A percentile compares a stretch with the other conserved stretches of the same genome.
Evolutionary conservation across 345 rosid genomes (phyloP).

Genomic region (Kernera saxatilis): DNA sequence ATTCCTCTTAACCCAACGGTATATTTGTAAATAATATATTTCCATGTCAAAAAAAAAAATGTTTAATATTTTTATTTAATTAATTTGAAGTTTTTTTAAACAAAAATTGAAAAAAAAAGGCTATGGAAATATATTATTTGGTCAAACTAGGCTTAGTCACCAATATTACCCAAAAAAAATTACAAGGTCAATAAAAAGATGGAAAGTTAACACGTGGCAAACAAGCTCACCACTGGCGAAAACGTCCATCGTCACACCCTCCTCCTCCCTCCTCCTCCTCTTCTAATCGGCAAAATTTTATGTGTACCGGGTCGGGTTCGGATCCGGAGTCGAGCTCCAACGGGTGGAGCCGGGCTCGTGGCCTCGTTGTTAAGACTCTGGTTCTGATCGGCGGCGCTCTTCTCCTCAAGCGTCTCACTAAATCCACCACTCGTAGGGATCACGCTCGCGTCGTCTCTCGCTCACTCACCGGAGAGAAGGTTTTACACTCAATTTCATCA

Average conservation of each 20-base stretch:
- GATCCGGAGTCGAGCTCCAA: conserved; percentile 49
- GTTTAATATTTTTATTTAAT: no score
- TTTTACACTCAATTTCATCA: background rate
- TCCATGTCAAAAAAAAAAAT: no score
- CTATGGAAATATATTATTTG: no score
- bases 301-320: conserved; percentile 36
- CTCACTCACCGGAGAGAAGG: conserved; percentile 78
- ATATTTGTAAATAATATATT: no score
- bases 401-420: conserved; percentile 74
- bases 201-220: conserved; percentile 12
- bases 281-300: background rate
- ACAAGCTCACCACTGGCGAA: conserved; percentile 1
- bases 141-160: no score
- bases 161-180: no score
- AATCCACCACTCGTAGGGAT: conserved; percentile 91
- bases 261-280: background rate
- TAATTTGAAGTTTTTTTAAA: no score
- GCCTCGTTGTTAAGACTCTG: conserved; percentile 60
- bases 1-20: no score
- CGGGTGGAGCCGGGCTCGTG: conserved; percentile 73
- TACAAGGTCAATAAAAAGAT: no score
- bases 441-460: conserved; percentile 68
- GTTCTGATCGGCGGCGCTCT: conserved; percentile 70
- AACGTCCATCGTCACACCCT: background rate
- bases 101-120: no score